phyloP scores from a whole-genome alignment of 2,329 filamentous ascomycete species.

The Hymenoscyphus salicellus region DNA sequence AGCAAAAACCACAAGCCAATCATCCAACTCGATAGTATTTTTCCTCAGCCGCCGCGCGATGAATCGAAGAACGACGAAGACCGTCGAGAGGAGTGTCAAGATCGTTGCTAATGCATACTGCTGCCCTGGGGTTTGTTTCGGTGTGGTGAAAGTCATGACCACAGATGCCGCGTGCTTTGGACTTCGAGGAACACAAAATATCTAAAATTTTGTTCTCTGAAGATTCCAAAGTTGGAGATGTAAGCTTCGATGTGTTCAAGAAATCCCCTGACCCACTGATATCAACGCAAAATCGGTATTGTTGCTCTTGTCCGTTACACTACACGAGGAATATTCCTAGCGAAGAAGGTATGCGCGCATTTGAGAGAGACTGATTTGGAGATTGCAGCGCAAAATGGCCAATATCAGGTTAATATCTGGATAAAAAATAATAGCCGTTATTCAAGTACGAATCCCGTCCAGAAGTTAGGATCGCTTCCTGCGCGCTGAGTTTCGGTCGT shows the following conservation, averaged over 20 bases:
- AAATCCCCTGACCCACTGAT: neutral
- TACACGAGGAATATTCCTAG: neutral
- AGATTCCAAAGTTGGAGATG: neutral
- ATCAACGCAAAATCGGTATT: neutral
- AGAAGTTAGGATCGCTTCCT: neutral
- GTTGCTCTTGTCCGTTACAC: neutral
- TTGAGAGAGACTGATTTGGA: neutral
- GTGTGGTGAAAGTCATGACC: neutral
- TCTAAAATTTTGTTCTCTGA: neutral
- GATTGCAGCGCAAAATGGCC: neutral
- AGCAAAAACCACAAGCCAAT: slow-evolving; percentile 7
- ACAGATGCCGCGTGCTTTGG: neutral
- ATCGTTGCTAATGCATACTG: neutral
- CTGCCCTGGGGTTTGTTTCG: neutral
- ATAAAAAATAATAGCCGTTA: neutral
- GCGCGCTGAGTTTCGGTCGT: neutral
- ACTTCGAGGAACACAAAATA: neutral
- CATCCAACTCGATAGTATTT: neutral
- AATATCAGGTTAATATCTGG: neutral
- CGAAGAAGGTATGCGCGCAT: neutral
- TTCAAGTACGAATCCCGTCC: neutral
- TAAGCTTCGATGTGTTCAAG: neutral
- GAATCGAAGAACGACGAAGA: neutral
- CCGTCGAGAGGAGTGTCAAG: slow-evolving; percentile 1
- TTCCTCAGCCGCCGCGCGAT: neutral